A percentile compares a stretch with the other conserved stretches of the same genome.
These are phyloP conservation scores for Paraglomus occultum DNA, from an alignment of 192 early-diverging fungal species.

Conservation along the genomic window DNA sequence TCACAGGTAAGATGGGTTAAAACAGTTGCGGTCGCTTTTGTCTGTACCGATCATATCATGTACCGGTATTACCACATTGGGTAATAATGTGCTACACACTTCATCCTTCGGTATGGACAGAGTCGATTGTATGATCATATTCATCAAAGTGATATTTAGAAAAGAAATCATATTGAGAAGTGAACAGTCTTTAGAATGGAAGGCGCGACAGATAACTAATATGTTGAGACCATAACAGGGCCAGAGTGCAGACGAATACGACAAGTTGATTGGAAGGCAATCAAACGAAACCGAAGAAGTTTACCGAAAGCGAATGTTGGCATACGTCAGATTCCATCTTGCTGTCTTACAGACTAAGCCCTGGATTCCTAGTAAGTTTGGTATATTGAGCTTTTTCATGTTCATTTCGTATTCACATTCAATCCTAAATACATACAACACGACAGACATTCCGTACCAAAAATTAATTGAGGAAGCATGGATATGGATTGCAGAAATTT, in stretches of 20 bases:
- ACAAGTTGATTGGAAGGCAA: conserved; percentile 41
- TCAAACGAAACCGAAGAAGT: conserved; percentile 57
- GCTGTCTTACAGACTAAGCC: conserved; percentile 62
- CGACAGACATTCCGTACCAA: conserved; percentile 34
- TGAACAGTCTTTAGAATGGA: not conserved
- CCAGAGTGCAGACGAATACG: conserved; percentile 37
- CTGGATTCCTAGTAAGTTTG: conserved; percentile 28
- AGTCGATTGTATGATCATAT: too few relatives aligned
- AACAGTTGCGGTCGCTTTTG: too few relatives aligned
- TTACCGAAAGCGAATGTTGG: conserved; percentile 64
- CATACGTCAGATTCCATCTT: conserved; percentile 65
- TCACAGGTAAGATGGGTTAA: conserved; percentile 40
- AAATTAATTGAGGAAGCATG: conserved; percentile 57
- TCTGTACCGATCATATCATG: too few relatives aligned
- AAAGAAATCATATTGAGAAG: conserved; percentile 2
- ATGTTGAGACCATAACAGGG: conserved; percentile 42
- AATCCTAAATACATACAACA: too few relatives aligned
- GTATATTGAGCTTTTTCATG: not conserved
- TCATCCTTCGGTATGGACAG: not conserved
- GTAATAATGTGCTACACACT: too few relatives aligned
- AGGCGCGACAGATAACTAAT: not conserved
- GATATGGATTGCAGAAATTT: conserved; percentile 68
- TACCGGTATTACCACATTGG: too few relatives aligned
- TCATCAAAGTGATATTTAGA: too few relatives aligned
- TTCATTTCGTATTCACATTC: conserved; percentile 4